These are phyloP conservation scores for Phialophora macrospora DNA, from an alignment of 2,329 filamentous ascomycete genomes.

Conservation along the genomic window DNA sequence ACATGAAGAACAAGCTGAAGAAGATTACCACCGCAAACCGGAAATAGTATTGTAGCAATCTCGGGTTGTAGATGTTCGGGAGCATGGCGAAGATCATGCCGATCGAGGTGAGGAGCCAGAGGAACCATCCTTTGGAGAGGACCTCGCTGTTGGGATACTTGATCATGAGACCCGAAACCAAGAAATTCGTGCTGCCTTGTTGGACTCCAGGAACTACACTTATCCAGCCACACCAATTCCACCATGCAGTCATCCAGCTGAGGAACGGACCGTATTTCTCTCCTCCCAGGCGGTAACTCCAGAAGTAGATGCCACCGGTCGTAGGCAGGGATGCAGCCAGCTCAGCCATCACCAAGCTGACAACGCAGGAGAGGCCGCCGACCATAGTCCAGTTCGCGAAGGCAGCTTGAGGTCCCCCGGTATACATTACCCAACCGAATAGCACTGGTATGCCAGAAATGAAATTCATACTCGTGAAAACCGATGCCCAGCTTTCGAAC, in stretches of 20 bases:
- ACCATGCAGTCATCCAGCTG: conserved; percentile 51
- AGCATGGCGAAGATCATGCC: conserved; percentile 47
- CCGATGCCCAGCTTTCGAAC: conserved; percentile 48
- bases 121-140: conserved; percentile 47
- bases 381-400: conserved; percentile 51
- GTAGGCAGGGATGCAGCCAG: conserved; percentile 48
- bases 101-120: conserved; percentile 46
- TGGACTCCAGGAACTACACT: conserved; percentile 49
- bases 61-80: conserved; percentile 46
- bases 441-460: conserved; percentile 48
- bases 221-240: conserved; percentile 48
- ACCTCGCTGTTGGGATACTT: conserved; percentile 45
- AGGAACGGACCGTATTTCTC: conserved; percentile 47
- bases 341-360: conserved; percentile 48
- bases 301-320: conserved; percentile 49
- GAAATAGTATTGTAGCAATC: conserved; percentile 46
- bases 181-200: conserved; percentile 49
- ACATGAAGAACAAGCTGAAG: conserved; percentile 45
- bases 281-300: conserved; percentile 48
- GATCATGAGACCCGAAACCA: conserved; percentile 49
- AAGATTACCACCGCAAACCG: conserved; percentile 48
- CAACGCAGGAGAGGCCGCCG: conserved; percentile 45
- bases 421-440: conserved; percentile 49
- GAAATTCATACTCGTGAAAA: conserved; percentile 48
- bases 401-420: conserved; percentile 47